Conservation (phyloP, 2,329 filamentous ascomycete species). For the Ascochyta rabiei region DNA sequence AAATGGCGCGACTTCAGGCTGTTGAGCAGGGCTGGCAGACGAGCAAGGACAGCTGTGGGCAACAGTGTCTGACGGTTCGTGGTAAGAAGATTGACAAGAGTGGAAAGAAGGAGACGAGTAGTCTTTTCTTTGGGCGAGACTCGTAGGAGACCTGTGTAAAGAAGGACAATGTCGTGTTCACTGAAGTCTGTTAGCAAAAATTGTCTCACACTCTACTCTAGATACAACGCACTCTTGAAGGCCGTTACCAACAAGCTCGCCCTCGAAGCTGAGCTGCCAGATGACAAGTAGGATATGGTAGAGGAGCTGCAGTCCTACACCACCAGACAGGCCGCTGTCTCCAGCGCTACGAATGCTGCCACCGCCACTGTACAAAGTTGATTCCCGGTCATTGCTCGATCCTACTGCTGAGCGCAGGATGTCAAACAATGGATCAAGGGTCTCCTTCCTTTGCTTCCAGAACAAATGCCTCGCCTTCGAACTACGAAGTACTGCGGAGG, state of each 20-base stretch:
- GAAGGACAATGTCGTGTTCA: constrained; percentile 87
- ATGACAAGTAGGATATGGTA: constrained; percentile 93
- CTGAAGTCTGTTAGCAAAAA: constrained; percentile 54
- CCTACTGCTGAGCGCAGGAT: constrained; percentile 79
- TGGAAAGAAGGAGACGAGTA: constrained; percentile 86
- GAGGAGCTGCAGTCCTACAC: constrained; percentile 87
- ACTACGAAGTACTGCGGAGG: constrained; percentile 82
- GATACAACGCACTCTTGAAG: constrained; percentile 75
- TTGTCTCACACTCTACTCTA: not conserved
- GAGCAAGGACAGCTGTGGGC: constrained; percentile 83
- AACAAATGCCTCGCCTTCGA: constrained; percentile 78
- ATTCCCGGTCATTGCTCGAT: constrained; percentile 72
- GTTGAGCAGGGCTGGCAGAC: constrained; percentile 69
- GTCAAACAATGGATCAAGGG: constrained; percentile 77
- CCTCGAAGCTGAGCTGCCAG: constrained; percentile 97
- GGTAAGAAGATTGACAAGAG: constrained; percentile 84
- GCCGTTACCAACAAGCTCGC: constrained; percentile 71
- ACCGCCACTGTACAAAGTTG: constrained; percentile 58
- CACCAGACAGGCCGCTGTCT: constrained; percentile 68
- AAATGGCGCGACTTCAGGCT: constrained; percentile 61
- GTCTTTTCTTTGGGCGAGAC: constrained; percentile 98
- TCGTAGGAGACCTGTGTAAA: constrained; percentile 91
- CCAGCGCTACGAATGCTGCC: constrained; percentile 64
- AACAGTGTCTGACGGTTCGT: constrained; percentile 72
- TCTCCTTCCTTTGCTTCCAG: constrained; percentile 89